Conservation (phyloP, 2,329 filamentous ascomycete genomes). For the Fusarium sp. region DNA sequence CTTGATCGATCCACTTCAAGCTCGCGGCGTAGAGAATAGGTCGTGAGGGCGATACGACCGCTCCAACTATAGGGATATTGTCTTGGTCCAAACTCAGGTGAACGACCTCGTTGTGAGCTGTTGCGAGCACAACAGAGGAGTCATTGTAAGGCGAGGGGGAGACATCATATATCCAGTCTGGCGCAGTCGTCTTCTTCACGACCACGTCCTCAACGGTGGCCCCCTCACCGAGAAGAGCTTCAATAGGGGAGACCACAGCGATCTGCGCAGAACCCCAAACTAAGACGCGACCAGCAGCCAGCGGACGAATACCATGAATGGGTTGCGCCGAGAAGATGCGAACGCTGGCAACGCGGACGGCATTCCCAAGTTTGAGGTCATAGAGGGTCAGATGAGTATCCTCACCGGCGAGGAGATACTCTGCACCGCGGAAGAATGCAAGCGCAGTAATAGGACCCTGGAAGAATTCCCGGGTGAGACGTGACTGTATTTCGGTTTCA, state of each 20-base stretch:
- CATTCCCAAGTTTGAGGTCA: constrained; percentile 51
- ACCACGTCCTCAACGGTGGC: constrained; percentile 27
- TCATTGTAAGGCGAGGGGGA: constrained; percentile 61
- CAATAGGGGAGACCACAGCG: constrained; percentile 45
- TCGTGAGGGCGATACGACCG: constrained; percentile 73
- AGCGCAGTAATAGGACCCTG: constrained; percentile 71
- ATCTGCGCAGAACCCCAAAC: constrained; percentile 78
- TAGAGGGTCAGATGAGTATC: constrained; percentile 70
- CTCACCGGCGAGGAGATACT: constrained; percentile 69
- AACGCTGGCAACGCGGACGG: constrained; percentile 55
- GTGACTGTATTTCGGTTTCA: constrained; percentile 12
- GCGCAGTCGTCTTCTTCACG: constrained; percentile 59
- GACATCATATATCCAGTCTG: constrained; percentile 85
- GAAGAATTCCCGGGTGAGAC: constrained; percentile 53
- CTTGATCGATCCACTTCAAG: constrained; percentile 70
- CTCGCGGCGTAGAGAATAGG: constrained; percentile 91
- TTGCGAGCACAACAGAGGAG: constrained; percentile 72
- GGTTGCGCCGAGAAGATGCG: constrained; percentile 75
- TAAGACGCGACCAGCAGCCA: constrained; percentile 57
- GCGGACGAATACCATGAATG: constrained; percentile 78
- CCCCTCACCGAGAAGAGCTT: constrained; percentile 46
- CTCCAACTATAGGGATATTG: constrained; percentile 57
- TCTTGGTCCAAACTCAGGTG: constrained; percentile 56
- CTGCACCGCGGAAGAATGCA: constrained; percentile 58
- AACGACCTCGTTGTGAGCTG: constrained; percentile 87